Evolutionary conservation across 208 protist genomes (phyloP).

Genomic region (Trichomonas vaginalis): DNA sequence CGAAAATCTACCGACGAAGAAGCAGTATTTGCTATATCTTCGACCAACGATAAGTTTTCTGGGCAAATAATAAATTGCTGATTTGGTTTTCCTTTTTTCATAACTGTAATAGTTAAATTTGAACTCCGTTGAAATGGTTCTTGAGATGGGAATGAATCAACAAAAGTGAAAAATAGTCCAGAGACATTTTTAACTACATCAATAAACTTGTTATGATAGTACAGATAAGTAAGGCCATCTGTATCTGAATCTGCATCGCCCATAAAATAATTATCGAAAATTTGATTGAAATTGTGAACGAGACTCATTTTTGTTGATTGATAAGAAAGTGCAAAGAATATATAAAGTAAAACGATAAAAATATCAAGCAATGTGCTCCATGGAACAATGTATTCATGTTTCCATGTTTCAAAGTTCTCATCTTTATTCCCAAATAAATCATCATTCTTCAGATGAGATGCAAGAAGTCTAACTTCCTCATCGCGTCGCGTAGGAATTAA

Average conservation of each 20-base stretch:
- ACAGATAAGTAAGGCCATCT: background rate
- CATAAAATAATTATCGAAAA: background rate
- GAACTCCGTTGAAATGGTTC: background rate
- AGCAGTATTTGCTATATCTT: background rate
- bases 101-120: background rate
- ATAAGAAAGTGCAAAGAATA: background rate
- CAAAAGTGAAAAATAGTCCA: background rate
- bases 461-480: background rate
- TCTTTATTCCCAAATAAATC: background rate
- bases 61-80: background rate
- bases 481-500: background rate
- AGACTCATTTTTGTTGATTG: background rate
- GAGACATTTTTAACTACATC: background rate
- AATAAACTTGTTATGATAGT: background rate
- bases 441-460: background rate
- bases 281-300: background rate
- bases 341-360: background rate
- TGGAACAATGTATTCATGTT: background rate
- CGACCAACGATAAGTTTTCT: background rate
- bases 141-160: background rate
- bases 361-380: background rate
- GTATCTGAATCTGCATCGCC: background rate
- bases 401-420: background rate
- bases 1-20: too few species aligned
- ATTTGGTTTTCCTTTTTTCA: background rate